Evolutionary conservation across 306 rosid species (phyloP), one percentile per base, ranked within the genome.

Genomic region (Hippophae gyantsensis): DNA sequence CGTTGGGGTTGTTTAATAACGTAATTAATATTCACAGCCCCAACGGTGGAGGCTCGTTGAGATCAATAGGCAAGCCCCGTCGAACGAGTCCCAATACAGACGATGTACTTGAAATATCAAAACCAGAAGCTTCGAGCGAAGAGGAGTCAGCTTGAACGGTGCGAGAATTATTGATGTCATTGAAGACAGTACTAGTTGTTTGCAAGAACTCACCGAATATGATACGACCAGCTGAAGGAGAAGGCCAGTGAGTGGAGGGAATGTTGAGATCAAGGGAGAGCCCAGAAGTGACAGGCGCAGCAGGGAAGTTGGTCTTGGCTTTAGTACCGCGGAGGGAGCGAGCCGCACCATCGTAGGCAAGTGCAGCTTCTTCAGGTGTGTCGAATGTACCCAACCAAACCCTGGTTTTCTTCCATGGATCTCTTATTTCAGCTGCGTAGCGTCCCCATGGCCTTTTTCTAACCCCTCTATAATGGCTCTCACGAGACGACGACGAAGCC

Each of bases 361-460:
- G 76, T 0, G 99, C 99, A 5, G 99, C 99, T 40, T 92, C 94
- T 52, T 92, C 95, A 0, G 99, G 96, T 0, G 99, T 92, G 62
- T 92, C 99, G 56, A 92, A 92, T 38, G 99, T 92, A 5, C 99
- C 99, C 6, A 92, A 42, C 99, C 99, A 92, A 10, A 92, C 99
- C 13, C 99, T 75, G 0, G 99, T 92, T 51, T 92, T 92, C 82
- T 92, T 92, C 99, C 99, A 92, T 0, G 99, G 99, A 49, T 92
- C 99, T 3, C 99, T 79, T 32, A 92, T 92, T 79, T 92, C 99
- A 0, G 99, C 99, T 0, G 99, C 99, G 72, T 92, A 92, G 13
- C 99, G 84, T 2, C 99, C 99, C 99, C 99, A 92, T 0, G 99
- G 99, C 63, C 99, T 65, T 93, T 92, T 92, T 3, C 99, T 49